Base-by-base conservation (phyloP, 2,329 filamentous ascomycete genomes). In the Phaeophleospora eucalypticola region DNA sequence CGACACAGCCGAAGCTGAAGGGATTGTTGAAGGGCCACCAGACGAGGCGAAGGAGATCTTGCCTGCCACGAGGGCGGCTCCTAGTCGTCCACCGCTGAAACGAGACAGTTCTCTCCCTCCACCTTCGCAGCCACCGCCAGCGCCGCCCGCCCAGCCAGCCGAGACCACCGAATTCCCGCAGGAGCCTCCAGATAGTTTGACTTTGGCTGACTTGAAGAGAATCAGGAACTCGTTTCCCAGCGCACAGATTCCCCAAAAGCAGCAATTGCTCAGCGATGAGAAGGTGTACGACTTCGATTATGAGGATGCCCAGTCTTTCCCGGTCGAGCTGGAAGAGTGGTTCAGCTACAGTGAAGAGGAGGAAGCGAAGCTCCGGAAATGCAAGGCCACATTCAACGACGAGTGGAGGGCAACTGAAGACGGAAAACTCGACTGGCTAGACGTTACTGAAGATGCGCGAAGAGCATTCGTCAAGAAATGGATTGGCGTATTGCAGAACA, bases 241-340 rank as follows among this genome's bases (percentile, higher is more conserved):
- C 34, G 63, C 63, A 15, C 68, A 72, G 49, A 61, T 48, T 6
- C 52, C 57, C 15, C 54, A 48, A 27, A 58, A 56, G 41, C 57
- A 63, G 45, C 52, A 60, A 45, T 39, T 65, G n/a, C 67, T 53
- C 55, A 58, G 57, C 4, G 40, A 62, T 10, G 56, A 59, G 29
- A 57, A 57, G 38, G 59, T 74, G 39, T 98, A 98, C 73, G 89
- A 93, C 51, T 98, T 95, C 65, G 80, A 66, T 21, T 77, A 77
- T 53, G 64, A 69, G 38, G 74, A 77, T 60, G 68, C 73, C 6
- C 71, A 74, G 15, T 70, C 67, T 0, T 84, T 95, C 58, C 82
- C 87, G 15, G 88, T 93, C 54, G 93, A 98, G 72, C 77, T 98
- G 39, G 89, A 97, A 65, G 93, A 98, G 71, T 98, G 93, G 93